Base-by-base conservation (phyloP, 768 basidiomycete species). In the Collybia sordida region DNA sequence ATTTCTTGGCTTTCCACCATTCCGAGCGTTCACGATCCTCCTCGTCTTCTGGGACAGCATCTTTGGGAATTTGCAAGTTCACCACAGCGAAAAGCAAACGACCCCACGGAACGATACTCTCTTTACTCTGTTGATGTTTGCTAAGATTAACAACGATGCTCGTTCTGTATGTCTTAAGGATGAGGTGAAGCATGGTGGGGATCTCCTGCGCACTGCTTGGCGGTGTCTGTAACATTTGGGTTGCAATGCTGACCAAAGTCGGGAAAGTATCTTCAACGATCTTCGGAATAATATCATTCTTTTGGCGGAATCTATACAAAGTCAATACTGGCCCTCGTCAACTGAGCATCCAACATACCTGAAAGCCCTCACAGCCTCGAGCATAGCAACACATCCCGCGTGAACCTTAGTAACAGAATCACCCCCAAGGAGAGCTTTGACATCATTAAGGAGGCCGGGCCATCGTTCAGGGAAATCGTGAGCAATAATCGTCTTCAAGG, bases 1-100 rank as follows among this genome's bases (percentile, higher is more conserved):
- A 95, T 63, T 96, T 96, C 72, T 95, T 95, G 7, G 87, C 80
- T 63, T 86, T 87, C 88, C 91, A 92, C 93, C 93, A 96, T 59
- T 90, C 88, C 40, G 75, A 81, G 41, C 75, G 76, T 70, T 93
- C 90, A 28, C 88, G 74, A 14, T 88, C 87, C 4, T 92, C 88
- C 53, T 83, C 80, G 49, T 89, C 83, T 23, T 77, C 81, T 1
- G 89, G 86, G 0, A 92, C 78, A 18, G 74, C 78, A 2, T 83
- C 81, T 45, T 72, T 68, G 0, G 88, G 88, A 23, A 93, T 72
- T 50, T 77, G 73, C 37, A 91, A 68, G 54, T 87, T 85, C n/a
- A 94, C 79, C 17, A 93, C 79, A 43, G 79, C 75, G 69, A 95
- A 93, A 38, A 95, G 71, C 15, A 95, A 79, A 39, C 81, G 79